Evolutionary conservation across 345 rosid genomes (phyloP), one percentile per base, ranked within the genome.

Genomic region (Cardamine resedifolia): DNA sequence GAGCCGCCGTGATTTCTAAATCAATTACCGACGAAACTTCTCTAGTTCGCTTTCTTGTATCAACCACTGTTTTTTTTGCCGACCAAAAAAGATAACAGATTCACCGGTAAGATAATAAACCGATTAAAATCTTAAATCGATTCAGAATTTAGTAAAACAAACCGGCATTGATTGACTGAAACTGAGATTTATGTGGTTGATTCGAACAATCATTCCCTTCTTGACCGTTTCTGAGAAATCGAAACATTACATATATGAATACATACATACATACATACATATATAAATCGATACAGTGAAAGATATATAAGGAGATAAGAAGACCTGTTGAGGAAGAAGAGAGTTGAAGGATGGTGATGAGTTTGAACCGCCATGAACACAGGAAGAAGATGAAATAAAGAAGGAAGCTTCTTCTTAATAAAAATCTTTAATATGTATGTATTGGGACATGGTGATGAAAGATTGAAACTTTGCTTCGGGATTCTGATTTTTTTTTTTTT

Each of bases 351-450:
- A 62, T 90, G 93, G 77, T 91, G 90, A 70, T 86, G 96, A 85
- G 96, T 88, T 80, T 91, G 96, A 72, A 91, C 88, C 45, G 97
- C 97, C 97, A 91, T 91, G 80, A 53, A 55, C 49, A 74, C 69
- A 64, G 39, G 45, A 64, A 72, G 72, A 47, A 34, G 15, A 38
- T 7, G 4, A 36, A 30, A n/a, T 2, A 66, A 19, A 34, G 47
- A 26, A 41, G 52, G 12, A 51, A 63, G 44, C 58, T 70, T 76
- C 52, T 66, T 31, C 19, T 66, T 21, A 10, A n/a, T 52, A 23
- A 44, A 64, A 53, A 64, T 43, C 11, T 53, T 24, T 47, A 34
- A 38, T 71, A 49, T 39, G 63, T 58, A 49, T 72, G 49, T 74
- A 61, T 30, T 67, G n/a, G 45, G 47, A 74, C 67, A 50, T 67